These are phyloP conservation scores for Chlamydomonas applanata DNA, from an alignment of 139 green algal species.

Conservation along the genomic window DNA sequence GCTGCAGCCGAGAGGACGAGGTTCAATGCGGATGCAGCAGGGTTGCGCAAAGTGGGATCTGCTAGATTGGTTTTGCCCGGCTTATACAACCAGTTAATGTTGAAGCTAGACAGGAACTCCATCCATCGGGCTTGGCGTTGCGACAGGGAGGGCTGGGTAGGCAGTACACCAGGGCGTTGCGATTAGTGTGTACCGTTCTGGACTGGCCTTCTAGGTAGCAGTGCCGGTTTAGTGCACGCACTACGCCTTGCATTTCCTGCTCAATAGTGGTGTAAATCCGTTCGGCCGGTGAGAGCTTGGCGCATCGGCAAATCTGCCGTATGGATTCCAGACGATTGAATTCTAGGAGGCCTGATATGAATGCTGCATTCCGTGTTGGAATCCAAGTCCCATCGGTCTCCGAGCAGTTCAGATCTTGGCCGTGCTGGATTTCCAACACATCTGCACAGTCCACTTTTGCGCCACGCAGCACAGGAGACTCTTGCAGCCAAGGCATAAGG, in stretches of 20 bases:
- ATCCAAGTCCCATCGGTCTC: too few relatives aligned
- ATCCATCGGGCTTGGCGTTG: constrained; percentile 6
- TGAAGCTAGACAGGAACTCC: constrained; percentile 3
- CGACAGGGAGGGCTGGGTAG: constrained; percentile 16
- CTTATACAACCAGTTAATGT: constrained; percentile 25
- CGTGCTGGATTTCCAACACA: too few relatives aligned
- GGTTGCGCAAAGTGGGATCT: constrained; percentile 17
- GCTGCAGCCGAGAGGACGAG: too few relatives aligned
- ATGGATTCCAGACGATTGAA: too few relatives aligned
- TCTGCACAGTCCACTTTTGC: too few relatives aligned
- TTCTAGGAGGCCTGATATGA: too few relatives aligned
- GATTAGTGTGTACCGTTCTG: constrained; percentile 36
- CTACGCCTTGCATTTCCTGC: constrained; percentile 45
- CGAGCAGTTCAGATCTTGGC: too few relatives aligned
- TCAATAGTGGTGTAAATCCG: constrained; percentile 44
- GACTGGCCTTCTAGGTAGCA: constrained; percentile 29
- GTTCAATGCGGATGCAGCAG: too few relatives aligned
- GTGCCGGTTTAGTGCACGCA: constrained; percentile 42
- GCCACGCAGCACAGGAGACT: too few relatives aligned
- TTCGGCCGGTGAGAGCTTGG: constrained; percentile 34
- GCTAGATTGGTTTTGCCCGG: constrained; percentile 31
- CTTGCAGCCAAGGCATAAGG: too few relatives aligned
- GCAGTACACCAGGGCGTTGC: constrained; percentile 28
- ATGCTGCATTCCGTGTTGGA: too few relatives aligned
- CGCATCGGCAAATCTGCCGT: too few relatives aligned